These are phyloP conservation scores for Clausena lansium DNA, from an alignment of 345 rosid species.

Conservation along the genomic window DNA sequence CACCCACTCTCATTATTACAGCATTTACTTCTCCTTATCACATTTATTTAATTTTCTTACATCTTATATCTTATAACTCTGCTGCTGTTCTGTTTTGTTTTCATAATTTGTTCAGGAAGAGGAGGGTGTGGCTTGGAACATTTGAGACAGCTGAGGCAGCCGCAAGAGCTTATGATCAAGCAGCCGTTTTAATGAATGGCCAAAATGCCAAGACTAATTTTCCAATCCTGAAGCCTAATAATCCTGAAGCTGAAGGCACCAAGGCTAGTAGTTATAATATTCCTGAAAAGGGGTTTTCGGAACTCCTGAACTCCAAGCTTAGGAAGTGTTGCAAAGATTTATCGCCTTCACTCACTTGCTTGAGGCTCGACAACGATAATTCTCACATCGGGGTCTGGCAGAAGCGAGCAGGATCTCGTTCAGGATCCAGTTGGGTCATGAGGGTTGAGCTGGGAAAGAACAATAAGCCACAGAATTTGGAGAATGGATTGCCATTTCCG, in stretches of 20 bases:
- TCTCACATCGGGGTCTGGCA: constrained; percentile 82
- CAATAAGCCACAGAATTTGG: constrained; percentile 11
- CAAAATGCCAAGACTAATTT: constrained; percentile 75
- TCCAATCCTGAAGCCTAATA: constrained; percentile 24
- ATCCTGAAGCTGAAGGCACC: background rate
- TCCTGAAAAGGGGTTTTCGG: constrained; percentile 44
- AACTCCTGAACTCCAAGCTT: constrained; percentile 54
- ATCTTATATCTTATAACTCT: background rate
- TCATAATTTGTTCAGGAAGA: constrained; percentile 41
- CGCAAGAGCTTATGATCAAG: constrained; percentile 70
- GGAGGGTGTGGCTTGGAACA: constrained; percentile 83
- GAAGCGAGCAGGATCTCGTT: constrained; percentile 53
- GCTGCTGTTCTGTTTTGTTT: background rate
- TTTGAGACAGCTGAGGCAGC: constrained; percentile 80
- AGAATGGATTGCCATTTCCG: constrained; percentile 9
- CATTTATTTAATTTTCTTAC: background rate
- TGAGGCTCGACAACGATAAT: constrained; percentile 64
- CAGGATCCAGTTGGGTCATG: constrained; percentile 68
- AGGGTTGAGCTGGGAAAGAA: constrained; percentile 52
- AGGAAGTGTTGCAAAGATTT: constrained; percentile 52
- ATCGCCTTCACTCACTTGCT: constrained; percentile 63
- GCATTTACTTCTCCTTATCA: background rate
- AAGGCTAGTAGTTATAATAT: background rate
- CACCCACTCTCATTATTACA: constrained; percentile 25
- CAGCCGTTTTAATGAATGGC: constrained; percentile 67